These are phyloP conservation scores for Actinomortierella ambigua DNA, from an alignment of 371 early-diverging fungal genomes.

Conservation along the genomic window DNA sequence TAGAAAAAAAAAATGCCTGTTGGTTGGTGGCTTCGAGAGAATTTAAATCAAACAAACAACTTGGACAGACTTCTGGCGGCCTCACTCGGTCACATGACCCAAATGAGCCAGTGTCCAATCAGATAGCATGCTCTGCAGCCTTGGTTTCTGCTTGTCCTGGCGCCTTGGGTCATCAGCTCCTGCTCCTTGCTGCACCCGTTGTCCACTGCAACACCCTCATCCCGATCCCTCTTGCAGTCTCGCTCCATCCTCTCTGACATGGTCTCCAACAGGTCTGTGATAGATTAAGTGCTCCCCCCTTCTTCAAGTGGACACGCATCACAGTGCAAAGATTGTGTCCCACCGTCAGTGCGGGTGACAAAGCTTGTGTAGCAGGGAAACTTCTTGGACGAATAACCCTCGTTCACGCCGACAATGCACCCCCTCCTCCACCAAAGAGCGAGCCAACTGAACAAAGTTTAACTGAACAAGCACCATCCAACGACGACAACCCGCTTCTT, in stretches of 20 bases:
- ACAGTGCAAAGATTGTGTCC: not conserved
- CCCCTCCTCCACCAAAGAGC: not conserved
- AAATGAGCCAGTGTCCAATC: too few species aligned
- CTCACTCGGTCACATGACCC: too few species aligned
- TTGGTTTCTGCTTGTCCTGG: too few species aligned
- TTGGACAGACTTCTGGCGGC: too few species aligned
- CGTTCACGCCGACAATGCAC: not conserved
- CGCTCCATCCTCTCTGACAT: not conserved
- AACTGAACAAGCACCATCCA: not conserved
- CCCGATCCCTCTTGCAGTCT: too few species aligned
- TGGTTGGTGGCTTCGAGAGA: too few species aligned
- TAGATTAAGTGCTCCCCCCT: not conserved
- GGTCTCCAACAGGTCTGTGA: not conserved
- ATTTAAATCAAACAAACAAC: too few species aligned
- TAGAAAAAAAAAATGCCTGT: too few species aligned
- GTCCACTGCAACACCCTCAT: too few species aligned
- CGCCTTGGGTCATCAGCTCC: too few species aligned
- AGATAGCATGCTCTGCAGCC: too few species aligned
- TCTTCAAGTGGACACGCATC: not conserved
- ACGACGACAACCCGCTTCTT: slow-evolving; percentile 1
- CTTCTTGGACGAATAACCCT: not conserved
- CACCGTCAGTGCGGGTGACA: not conserved
- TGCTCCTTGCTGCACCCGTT: too few species aligned
- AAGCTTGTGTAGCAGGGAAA: not conserved
- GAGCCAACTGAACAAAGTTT: not conserved